These are phyloP conservation scores for Aegilops speltoides DNA, from an alignment of 176 grass and related monocot species.

Conservation along the genomic window DNA sequence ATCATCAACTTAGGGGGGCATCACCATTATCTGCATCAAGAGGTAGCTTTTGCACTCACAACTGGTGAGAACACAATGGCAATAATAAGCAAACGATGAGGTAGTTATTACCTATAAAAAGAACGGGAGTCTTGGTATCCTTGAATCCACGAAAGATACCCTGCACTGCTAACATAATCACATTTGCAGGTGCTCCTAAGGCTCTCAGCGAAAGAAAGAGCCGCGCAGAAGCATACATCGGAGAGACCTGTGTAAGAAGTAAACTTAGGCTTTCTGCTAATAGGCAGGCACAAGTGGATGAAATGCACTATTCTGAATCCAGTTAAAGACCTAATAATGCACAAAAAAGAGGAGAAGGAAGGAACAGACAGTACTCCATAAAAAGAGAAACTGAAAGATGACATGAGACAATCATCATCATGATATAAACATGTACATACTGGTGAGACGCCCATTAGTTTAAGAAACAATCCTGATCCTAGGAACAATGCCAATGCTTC, in stretches of 20 bases:
- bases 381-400: background rate
- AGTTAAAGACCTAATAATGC: background rate
- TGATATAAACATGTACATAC: conserved; percentile 70
- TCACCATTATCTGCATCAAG: background rate
- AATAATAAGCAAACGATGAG: conserved; percentile 21
- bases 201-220: conserved; percentile 84
- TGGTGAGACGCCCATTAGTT: conserved; percentile 74
- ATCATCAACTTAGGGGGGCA: background rate
- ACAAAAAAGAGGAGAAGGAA: background rate
- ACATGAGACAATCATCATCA: background rate
- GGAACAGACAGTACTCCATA: background rate
- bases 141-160: conserved; percentile 93
- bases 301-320: background rate
- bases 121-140: conserved; percentile 85
- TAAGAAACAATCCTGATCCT: conserved; percentile 64
- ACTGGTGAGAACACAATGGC: background rate
- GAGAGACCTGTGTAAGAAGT: conserved; percentile 55
- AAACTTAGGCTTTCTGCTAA: conserved; percentile 14
- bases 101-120: conserved; percentile 79
- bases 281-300: background rate
- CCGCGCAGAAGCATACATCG: conserved; percentile 66
- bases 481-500: conserved; percentile 76
- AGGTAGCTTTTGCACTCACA: background rate
- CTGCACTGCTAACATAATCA: conserved; percentile 82
- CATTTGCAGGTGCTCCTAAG: conserved; percentile 85